Evolutionary conservation across 1,284 basidiomycete genomes (phyloP).

Genomic region (Omphalotus olearius): DNA sequence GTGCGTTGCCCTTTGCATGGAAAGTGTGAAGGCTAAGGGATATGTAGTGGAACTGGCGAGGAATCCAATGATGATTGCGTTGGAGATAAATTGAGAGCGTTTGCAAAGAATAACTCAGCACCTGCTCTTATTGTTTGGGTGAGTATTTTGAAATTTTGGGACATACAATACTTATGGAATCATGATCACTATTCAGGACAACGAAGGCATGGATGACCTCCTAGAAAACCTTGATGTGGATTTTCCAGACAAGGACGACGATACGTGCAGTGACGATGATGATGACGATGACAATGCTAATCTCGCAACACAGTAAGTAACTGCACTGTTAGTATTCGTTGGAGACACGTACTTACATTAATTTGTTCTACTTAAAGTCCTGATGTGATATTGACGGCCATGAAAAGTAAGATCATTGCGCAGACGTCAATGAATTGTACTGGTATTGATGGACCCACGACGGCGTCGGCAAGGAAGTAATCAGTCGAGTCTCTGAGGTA

Average conservation of each 20-base stretch:
- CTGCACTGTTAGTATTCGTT: not conserved
- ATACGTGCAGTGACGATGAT: not conserved
- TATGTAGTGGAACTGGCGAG: conserved; percentile 11
- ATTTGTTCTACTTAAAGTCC: conserved; percentile 3
- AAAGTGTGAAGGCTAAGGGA: not conserved
- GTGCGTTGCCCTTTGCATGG: not conserved
- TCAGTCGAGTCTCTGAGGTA: too few species aligned
- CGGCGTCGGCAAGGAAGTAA: too few species aligned
- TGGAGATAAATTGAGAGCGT: conserved; percentile 4
- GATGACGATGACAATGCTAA: conserved; percentile 10
- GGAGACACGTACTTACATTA: not conserved
- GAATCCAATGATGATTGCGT: conserved; percentile 12
- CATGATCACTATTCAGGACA: not conserved
- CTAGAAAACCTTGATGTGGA: conserved; percentile 21
- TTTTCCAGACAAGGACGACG: conserved; percentile 5
- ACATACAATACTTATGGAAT: not conserved
- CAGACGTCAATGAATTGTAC: conserved; percentile 14
- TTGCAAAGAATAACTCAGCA: conserved; percentile 8
- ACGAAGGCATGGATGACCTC: conserved; percentile 8
- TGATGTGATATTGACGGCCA: conserved; percentile 10
- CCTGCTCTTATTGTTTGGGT: conserved; percentile 10
- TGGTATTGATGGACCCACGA: conserved; percentile 11
- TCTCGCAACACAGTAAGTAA: conserved; percentile 8
- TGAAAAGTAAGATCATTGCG: not conserved
- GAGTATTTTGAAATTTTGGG: not conserved